phyloP scores from a whole-genome alignment of 441 rosid species.

The Pelargonium cotyledonis region DNA sequence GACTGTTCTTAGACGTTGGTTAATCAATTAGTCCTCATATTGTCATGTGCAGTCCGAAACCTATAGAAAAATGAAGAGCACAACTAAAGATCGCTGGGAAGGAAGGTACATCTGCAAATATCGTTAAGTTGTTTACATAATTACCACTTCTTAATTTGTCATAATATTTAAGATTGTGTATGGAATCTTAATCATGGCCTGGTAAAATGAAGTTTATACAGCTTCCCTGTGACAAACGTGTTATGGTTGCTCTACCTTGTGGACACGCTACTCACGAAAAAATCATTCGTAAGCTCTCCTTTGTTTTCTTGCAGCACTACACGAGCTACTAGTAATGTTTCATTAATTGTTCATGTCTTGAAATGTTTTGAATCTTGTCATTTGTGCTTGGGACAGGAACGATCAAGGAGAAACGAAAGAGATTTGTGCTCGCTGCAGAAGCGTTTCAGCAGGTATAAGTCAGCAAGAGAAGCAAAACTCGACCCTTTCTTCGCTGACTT shows the following conservation, averaged over 20 bases:
- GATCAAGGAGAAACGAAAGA: conserved; percentile 55
- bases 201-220: conserved; percentile 27
- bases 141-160: too few relatives aligned
- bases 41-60: conserved; percentile 68
- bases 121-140: not conserved
- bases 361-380: too few relatives aligned
- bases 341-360: not conserved
- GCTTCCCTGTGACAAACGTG: conserved; percentile 84
- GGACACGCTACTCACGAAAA: conserved; percentile 70
- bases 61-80: conserved; percentile 75
- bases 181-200: not conserved
- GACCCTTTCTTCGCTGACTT: conserved; percentile 64
- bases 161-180: not conserved
- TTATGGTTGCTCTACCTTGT: conserved; percentile 87
- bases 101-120: conserved; percentile 49
- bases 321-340: not conserved
- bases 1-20: too few relatives aligned
- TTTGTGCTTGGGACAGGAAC: conserved; percentile 30
- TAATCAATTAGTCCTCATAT: not conserved
- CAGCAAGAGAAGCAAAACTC: conserved; percentile 61
- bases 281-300: conserved; percentile 67
- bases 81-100: conserved; percentile 78
- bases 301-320: not conserved
- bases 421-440: conserved; percentile 74
- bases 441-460: conserved; percentile 55